These are phyloP conservation scores for Coemansia sp. DNA, from an alignment of 192 early-diverging fungal genomes.

Conservation along the genomic window DNA sequence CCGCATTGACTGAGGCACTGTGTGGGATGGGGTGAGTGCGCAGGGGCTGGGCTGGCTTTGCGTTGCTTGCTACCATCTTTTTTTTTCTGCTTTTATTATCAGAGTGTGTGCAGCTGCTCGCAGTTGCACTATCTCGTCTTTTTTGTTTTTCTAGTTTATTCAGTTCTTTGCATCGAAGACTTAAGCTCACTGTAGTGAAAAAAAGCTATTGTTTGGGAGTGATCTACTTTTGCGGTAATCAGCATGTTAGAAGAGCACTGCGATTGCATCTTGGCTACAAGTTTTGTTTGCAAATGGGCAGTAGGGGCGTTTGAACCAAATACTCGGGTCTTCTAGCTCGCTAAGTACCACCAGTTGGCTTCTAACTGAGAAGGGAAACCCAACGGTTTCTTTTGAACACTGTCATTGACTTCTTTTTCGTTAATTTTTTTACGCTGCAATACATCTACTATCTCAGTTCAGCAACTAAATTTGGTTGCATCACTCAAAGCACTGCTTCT, in stretches of 20 bases:
- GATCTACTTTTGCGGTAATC: too few relatives aligned
- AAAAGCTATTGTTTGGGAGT: background rate
- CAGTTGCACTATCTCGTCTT: constrained; percentile 5
- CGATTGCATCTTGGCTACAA: too few relatives aligned
- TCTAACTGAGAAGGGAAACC: too few relatives aligned
- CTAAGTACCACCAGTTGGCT: too few relatives aligned
- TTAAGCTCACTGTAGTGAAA: background rate
- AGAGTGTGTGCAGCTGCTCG: background rate
- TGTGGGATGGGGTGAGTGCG: background rate
- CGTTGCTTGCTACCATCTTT: background rate
- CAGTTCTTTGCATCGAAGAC: constrained; percentile 5
- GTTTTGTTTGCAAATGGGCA: too few relatives aligned
- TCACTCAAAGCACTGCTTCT: background rate
- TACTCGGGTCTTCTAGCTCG: too few relatives aligned
- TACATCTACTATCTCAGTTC: background rate
- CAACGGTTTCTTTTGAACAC: too few relatives aligned
- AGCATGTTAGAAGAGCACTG: too few relatives aligned
- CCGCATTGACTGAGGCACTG: constrained; percentile 54
- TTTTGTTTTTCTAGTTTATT: constrained; percentile 18
- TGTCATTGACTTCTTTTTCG: too few relatives aligned
- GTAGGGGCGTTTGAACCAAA: too few relatives aligned
- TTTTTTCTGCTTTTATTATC: background rate
- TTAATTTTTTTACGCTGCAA: too few relatives aligned
- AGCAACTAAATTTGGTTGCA: constrained; percentile 10
- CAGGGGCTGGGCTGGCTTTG: background rate